Evolutionary conservation across 352 stramenopile species (phyloP).

Genomic region (Blastocystis sp.): DNA sequence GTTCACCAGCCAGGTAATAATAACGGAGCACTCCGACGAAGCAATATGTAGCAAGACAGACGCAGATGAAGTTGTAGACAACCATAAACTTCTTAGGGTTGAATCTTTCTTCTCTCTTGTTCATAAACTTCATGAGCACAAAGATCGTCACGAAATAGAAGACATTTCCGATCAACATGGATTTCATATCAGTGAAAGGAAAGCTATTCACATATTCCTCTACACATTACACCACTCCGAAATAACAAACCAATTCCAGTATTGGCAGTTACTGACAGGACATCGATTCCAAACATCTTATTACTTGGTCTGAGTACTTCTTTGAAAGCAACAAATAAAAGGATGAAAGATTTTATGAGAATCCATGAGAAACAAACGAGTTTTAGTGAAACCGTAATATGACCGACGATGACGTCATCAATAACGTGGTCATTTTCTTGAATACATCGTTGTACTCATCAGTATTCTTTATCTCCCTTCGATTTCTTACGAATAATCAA

Average conservation of each 20-base stretch:
- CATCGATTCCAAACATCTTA: not conserved
- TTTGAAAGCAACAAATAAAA: not conserved
- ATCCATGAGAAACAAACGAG: not conserved
- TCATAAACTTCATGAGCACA: constrained; percentile 44
- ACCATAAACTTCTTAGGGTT: constrained; percentile 59
- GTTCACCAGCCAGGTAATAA: not conserved
- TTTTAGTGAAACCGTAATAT: not conserved
- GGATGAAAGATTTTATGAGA: not conserved
- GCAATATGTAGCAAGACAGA: constrained; percentile 40
- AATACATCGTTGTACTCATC: not conserved
- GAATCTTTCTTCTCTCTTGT: constrained; percentile 41
- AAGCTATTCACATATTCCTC: not conserved
- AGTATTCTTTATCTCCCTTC: not conserved
- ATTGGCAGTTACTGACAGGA: not conserved
- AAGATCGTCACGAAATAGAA: constrained; percentile 49
- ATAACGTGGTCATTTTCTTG: not conserved
- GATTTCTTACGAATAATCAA: too few species aligned
- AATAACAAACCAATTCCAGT: not conserved
- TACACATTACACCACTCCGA: not conserved
- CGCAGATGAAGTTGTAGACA: constrained; percentile 50
- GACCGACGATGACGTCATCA: not conserved
- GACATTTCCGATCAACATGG: constrained; percentile 22
- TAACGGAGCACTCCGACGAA: constrained; percentile 26
- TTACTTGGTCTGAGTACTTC: not conserved
- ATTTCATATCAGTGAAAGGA: not conserved